Percentiles rank a stretch among this genome's conserved stretches.
These are phyloP conservation scores for Nitzschia sp. DNA, from an alignment of 108 stramenopile species.

Conservation along the genomic window DNA sequence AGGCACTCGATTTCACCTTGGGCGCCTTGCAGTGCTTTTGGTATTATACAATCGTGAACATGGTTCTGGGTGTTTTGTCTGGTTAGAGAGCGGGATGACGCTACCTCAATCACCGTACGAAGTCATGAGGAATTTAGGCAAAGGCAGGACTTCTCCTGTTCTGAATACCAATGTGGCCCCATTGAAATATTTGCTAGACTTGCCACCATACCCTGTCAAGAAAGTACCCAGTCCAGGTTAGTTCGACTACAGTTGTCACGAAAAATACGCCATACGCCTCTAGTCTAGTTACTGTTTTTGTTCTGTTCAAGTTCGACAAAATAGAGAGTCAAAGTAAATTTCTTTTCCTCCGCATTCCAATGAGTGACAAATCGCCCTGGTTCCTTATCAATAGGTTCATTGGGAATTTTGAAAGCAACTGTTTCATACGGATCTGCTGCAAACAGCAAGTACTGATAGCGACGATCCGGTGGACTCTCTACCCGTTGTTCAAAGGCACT, in stretches of 20 bases:
- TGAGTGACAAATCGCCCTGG: constrained; percentile 93
- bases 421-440: constrained; percentile 99
- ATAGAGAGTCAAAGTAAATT: constrained; percentile 90
- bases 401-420: constrained; percentile 98
- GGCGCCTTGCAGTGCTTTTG: constrained; percentile 43
- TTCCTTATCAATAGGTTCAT: constrained; percentile 90
- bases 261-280: too few species aligned
- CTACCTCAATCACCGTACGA: neutral
- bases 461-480: constrained; percentile 93
- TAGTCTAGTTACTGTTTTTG: neutral
- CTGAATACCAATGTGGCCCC: too few species aligned
- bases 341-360: constrained; percentile 92
- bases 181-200: too few species aligned
- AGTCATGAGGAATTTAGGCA: too few species aligned
- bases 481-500: constrained; percentile 97
- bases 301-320: constrained; percentile 47
- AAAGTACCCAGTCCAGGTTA: too few species aligned
- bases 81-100: neutral
- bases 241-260: too few species aligned
- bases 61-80: neutral
- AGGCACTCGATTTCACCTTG: constrained; percentile 22
- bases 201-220: too few species aligned
- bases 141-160: too few species aligned
- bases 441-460: constrained; percentile 95
- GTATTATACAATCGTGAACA: constrained; percentile 18